Evolutionary conservation across 1,284 basidiomycete genomes (phyloP).

Genomic region (Sphaerobolus stellatus): DNA sequence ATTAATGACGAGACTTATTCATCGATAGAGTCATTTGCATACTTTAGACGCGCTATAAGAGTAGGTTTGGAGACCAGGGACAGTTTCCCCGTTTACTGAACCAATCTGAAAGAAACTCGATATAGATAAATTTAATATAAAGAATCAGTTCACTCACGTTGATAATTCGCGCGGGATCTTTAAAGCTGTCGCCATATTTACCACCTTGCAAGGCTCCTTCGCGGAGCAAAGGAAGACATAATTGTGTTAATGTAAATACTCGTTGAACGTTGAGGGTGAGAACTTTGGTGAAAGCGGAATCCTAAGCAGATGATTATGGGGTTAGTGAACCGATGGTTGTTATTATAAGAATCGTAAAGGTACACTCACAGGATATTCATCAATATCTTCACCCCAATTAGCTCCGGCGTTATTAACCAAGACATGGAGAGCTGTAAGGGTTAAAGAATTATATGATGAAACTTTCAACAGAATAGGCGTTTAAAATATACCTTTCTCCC

Average conservation of each 20-base stretch:
- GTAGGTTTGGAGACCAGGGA: constrained; percentile 62
- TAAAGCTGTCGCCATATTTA: constrained; percentile 35
- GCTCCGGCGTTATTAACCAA: constrained; percentile 72
- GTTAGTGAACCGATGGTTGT: constrained; percentile 13
- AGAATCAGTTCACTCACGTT: constrained; percentile 44
- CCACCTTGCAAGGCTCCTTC: constrained; percentile 49
- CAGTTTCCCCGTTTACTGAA: constrained; percentile 56
- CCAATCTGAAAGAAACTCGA: constrained; percentile 50
- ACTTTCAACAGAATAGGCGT: constrained; percentile 22
- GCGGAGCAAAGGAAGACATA: constrained; percentile 60
- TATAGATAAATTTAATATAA: neutral
- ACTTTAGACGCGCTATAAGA: constrained; percentile 69
- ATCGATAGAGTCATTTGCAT: too few species aligned
- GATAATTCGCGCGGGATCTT: constrained; percentile 60
- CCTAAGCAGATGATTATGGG: constrained; percentile 32
- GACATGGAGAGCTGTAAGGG: constrained; percentile 46
- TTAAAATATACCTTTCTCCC: constrained; percentile 40
- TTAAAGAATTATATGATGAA: neutral
- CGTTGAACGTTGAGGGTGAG: constrained; percentile 67
- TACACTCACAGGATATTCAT: constrained; percentile 53
- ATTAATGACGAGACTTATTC: neutral
- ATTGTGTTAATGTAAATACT: constrained; percentile 70
- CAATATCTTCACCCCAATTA: constrained; percentile 59
- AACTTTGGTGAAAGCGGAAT: constrained; percentile 57
- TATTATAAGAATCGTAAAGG: too few species aligned